Conservation (phyloP, 1,284 basidiomycete species). For the Bondarzewia mesenterica region DNA sequence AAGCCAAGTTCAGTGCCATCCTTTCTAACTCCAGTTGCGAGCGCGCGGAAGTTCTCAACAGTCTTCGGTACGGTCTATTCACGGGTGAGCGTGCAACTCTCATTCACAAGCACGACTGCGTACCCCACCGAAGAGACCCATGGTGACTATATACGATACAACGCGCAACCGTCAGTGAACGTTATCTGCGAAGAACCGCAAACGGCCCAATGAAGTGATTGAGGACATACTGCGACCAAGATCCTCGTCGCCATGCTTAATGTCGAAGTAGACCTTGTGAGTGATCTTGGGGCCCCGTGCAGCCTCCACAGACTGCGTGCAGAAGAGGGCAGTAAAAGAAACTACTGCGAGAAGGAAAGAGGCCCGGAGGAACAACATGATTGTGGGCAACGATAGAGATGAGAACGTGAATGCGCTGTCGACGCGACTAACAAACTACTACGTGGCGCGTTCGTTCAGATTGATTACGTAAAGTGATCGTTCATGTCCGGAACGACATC, state of each 20-base stretch:
- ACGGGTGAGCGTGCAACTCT: conserved; percentile 1
- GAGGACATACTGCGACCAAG: conserved; percentile 72
- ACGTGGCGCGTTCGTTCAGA: not conserved
- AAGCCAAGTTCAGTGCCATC: conserved; percentile 68
- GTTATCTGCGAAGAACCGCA: conserved; percentile 5
- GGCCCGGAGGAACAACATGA: conserved; percentile 14
- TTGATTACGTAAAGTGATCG: not conserved
- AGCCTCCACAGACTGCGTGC: conserved; percentile 60
- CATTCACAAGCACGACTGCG: conserved; percentile 17
- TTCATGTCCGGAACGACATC: too few relatives aligned
- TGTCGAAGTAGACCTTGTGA: conserved; percentile 90
- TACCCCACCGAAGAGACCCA: conserved; percentile 80
- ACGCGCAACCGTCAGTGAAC: conserved; percentile 3
- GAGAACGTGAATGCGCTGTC: not conserved
- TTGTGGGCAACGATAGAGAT: not conserved
- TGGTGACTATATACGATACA: conserved; percentile 58
- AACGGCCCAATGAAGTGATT: conserved; percentile 15
- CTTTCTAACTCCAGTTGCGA: conserved; percentile 70
- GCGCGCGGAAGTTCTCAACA: conserved; percentile 64
- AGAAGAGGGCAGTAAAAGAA: conserved; percentile 63
- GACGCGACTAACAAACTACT: too few relatives aligned
- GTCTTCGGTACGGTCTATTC: conserved; percentile 73
- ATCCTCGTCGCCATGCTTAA: conserved; percentile 79
- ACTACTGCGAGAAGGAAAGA: conserved; percentile 54
- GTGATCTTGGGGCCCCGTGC: conserved; percentile 80